Conservation (phyloP, 2,329 filamentous ascomycete genomes). For the Arthrobotrys entomopaga region DNA sequence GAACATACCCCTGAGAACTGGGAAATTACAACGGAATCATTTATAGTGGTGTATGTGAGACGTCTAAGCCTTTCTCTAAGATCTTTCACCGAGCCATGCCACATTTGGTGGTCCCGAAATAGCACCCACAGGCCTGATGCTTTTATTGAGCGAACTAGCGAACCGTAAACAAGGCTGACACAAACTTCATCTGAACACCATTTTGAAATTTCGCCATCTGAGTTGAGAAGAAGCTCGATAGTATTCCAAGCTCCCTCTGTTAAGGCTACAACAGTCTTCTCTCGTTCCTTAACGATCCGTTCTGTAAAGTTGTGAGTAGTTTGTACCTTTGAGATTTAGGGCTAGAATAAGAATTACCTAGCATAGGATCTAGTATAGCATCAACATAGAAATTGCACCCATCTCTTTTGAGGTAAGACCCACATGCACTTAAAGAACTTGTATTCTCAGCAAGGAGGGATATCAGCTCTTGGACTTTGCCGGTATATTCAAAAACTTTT, state of each 20-base stretch:
- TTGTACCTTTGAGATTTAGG: background rate
- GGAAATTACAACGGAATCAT: background rate
- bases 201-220: background rate
- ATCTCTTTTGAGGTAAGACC: conserved; percentile 14
- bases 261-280: background rate
- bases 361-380: background rate
- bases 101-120: background rate
- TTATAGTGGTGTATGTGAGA: conserved; percentile 8
- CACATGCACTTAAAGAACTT: conserved; percentile 25
- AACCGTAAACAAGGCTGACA: conserved; percentile 13
- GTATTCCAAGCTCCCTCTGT: background rate
- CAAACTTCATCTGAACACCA: conserved; percentile 14
- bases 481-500: conserved; percentile 10
- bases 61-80: conserved; percentile 1
- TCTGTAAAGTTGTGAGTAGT: background rate
- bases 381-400: conserved; percentile 8
- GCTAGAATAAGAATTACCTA: conserved; percentile 4
- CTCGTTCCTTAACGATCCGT: conserved; percentile 3
- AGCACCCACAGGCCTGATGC: conserved; percentile 15
- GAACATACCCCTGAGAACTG: background rate
- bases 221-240: background rate
- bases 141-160: conserved; percentile 21
- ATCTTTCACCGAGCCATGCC: conserved; percentile 21
- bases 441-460: conserved; percentile 1
- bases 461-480: conserved; percentile 8